These are phyloP conservation scores for Phialocephala subalpina DNA, from an alignment of 2,329 filamentous ascomycete species.

Conservation along the genomic window DNA sequence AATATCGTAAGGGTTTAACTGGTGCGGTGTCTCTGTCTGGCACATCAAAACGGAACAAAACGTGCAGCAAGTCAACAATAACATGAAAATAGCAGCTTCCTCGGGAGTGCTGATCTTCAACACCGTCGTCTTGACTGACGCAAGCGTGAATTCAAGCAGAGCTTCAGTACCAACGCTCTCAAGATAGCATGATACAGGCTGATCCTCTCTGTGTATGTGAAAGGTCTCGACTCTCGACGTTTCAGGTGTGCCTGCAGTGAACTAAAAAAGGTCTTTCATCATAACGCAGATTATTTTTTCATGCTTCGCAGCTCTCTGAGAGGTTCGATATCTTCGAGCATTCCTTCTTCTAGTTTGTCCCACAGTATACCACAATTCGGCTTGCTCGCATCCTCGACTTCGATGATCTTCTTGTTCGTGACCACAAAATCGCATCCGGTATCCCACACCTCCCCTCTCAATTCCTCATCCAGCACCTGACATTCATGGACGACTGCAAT, in stretches of 20 bases:
- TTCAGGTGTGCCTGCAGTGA: neutral
- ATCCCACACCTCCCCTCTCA: constrained; percentile 47
- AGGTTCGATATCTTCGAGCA: constrained; percentile 47
- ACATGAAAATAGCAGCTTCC: too few species aligned
- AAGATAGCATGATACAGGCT: too few species aligned
- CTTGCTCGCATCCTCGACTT: constrained; percentile 43
- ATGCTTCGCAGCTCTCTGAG: constrained; percentile 26
- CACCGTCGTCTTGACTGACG: too few species aligned
- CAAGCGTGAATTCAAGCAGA: too few species aligned
- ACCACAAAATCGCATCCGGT: constrained; percentile 52
- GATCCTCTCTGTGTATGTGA: neutral
- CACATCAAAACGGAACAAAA: too few species aligned
- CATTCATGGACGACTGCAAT: constrained; percentile 51
- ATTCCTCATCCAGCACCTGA: constrained; percentile 49
- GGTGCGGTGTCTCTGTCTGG: too few species aligned
- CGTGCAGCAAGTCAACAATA: too few species aligned
- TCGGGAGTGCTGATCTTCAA: too few species aligned
- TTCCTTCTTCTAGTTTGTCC: constrained; percentile 45
- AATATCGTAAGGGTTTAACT: too few species aligned
- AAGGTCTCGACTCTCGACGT: neutral
- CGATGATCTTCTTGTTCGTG: constrained; percentile 45
- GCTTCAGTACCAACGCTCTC: too few species aligned
- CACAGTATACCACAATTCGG: constrained; percentile 49
- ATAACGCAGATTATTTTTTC: neutral
- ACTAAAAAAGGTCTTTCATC: neutral